Conservation (phyloP, 768 basidiomycete genomes). For the Leucosporidium yakuticum region DNA sequence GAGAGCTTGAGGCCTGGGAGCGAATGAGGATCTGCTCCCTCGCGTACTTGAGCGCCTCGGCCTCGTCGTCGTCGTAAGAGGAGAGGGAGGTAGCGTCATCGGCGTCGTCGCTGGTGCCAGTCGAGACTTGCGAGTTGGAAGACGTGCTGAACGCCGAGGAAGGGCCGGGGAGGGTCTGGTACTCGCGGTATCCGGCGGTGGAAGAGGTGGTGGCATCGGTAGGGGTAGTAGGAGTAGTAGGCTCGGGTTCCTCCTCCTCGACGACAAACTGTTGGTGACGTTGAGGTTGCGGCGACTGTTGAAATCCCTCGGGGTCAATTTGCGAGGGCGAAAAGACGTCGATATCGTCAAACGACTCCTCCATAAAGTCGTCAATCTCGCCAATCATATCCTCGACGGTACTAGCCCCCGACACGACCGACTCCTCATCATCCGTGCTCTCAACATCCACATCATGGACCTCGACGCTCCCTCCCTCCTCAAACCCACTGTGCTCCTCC, state of each 20-base stretch:
- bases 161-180: neutral
- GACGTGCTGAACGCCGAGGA: constrained; percentile 18
- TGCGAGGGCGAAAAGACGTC: constrained; percentile 13
- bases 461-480: constrained; percentile 32
- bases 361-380: constrained; percentile 28
- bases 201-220: neutral
- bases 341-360: constrained; percentile 8
- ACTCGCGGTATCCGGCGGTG: neutral
- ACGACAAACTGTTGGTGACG: no score
- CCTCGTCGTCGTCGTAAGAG: constrained; percentile 24
- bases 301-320: no score
- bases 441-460: constrained; percentile 8
- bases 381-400: constrained; percentile 31
- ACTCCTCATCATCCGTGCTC: constrained; percentile 20
- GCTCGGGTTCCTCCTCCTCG: neutral
- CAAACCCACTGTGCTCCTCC: constrained; percentile 6
- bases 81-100: constrained; percentile 17
- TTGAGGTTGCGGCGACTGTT: neutral
- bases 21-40: constrained; percentile 9
- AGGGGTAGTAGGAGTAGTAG: neutral
- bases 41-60: constrained; percentile 4
- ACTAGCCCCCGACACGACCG: constrained; percentile 18
- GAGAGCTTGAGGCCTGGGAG: neutral
- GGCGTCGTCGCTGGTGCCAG: constrained; percentile 4
- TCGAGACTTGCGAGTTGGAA: neutral